Percentiles rank a stretch among this genome's conserved stretches.
Evolutionary conservation across 225 moss, liverwort and hornwort species (phyloP).

Genomic region (Sphagnum contortum): DNA sequence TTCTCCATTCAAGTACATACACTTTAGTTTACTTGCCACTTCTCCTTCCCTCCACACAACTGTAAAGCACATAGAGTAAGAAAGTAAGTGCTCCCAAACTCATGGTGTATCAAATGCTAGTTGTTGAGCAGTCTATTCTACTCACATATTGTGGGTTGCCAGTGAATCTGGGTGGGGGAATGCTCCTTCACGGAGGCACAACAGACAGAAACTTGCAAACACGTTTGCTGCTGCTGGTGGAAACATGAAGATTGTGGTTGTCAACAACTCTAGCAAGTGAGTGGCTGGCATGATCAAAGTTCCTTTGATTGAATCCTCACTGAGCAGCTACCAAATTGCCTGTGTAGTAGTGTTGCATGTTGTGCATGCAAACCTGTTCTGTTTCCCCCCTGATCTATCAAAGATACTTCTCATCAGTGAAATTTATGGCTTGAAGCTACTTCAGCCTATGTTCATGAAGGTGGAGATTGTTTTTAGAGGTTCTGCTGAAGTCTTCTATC

Average conservation of each 20-base stretch:
- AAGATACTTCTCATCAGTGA: too few species aligned
- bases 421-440: too few species aligned
- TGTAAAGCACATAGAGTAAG: too few species aligned
- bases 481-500: too few species aligned
- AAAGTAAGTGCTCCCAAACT: too few species aligned
- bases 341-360: constrained; percentile 55
- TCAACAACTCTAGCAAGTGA: constrained; percentile 99
- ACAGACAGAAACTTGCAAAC: constrained; percentile 45
- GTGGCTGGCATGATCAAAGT: constrained; percentile 71
- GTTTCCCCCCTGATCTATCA: neutral
- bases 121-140: too few species aligned
- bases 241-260: constrained; percentile 89
- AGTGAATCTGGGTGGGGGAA: constrained; percentile 23
- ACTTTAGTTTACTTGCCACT: too few species aligned
- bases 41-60: too few species aligned
- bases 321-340: constrained; percentile 46
- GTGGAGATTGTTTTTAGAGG: too few species aligned
- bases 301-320: constrained; percentile 37
- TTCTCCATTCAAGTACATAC: too few species aligned
- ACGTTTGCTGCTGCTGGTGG: constrained; percentile 42
- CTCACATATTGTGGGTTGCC: neutral
- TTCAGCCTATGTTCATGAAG: too few species aligned
- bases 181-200: constrained; percentile 35
- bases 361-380: constrained; percentile 33
- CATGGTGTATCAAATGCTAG: too few species aligned